Evolutionary conservation across 1,284 basidiomycete species (phyloP), one percentile per base, ranked within the genome.

Genomic region (Leccinum solheimii): DNA sequence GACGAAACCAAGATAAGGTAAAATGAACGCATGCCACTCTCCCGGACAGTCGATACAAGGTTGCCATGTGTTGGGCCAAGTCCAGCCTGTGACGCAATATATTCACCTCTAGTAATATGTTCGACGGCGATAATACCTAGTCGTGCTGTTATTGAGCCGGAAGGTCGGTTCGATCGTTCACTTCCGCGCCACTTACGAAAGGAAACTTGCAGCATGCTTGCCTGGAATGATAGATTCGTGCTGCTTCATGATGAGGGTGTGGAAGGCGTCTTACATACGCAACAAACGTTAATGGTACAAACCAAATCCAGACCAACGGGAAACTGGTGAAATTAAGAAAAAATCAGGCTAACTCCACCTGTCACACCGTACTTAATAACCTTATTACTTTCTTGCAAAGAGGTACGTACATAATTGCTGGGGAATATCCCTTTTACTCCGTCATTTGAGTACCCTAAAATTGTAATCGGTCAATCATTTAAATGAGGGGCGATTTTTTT

Each of bases 361-460:
- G 58, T 38, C 51, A 30, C 5, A 23, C 26, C 48, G 60, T 56
- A 62, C 52, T 72, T 62, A 75, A 65, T 65, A 63, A 67, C 61
- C 58, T 64, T 62, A 57, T 59, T 55, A 57, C 52, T 60, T 61
- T 56, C 40, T 55, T 9, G 52, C 40, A 34, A 36, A 36, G 48
- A 51, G 38, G 55, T 55, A 81, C 88, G 75, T 75, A 92, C 91
- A 80, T 92, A 92, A 76, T 91, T 92, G 75, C 88, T 91, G 40
- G 90, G 91, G 77, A 92, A 92, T 68, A 92, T 90, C 11, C 90
- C 90, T 74, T 84, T 90, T 72, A 75, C 80, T 58, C 90, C 87
- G 58, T 75, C 73, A 55, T 78, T 74, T 67, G 86, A 82, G 64
- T 85, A 78, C 57, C 90, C 90, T 91, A 71, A 59, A 66, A 68